These are phyloP conservation scores for Pseudonectria foliicola DNA, from an alignment of 2,329 filamentous ascomycete species.

Conservation along the genomic window DNA sequence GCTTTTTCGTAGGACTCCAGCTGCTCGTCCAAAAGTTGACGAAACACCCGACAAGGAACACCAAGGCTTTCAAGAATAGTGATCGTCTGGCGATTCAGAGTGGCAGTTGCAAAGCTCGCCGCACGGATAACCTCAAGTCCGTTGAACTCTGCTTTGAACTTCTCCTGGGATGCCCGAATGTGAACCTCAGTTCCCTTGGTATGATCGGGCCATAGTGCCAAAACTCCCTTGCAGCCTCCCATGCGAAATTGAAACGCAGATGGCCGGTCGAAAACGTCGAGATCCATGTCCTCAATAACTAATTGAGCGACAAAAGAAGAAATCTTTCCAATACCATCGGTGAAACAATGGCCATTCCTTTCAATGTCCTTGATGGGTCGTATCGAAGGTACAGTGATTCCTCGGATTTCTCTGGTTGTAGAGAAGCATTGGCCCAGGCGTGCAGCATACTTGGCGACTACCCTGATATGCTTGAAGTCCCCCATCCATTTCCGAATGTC, in stretches of 20 bases:
- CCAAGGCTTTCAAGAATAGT: constrained; percentile 74
- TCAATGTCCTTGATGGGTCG: constrained; percentile 64
- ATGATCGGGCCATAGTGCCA: constrained; percentile 62
- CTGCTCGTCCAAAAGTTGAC: constrained; percentile 59
- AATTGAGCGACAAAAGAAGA: constrained; percentile 68
- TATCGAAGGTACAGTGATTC: constrained; percentile 52
- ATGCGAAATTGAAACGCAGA: constrained; percentile 89
- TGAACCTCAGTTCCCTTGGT: constrained; percentile 62
- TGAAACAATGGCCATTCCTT: constrained; percentile 65
- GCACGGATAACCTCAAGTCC: constrained; percentile 79
- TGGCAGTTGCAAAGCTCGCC: constrained; percentile 68
- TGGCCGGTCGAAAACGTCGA: constrained; percentile 53
- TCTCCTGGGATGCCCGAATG: constrained; percentile 78
- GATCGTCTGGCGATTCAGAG: constrained; percentile 86
- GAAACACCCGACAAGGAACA: constrained; percentile 60
- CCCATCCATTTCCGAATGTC: constrained; percentile 85
- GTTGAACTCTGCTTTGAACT: constrained; percentile 67
- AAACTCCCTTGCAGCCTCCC: constrained; percentile 85
- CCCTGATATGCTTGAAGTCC: constrained; percentile 68
- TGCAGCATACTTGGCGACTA: constrained; percentile 84
- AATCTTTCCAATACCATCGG: constrained; percentile 91
- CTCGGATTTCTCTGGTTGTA: constrained; percentile 70
- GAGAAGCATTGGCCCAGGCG: constrained; percentile 93
- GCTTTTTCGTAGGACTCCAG: constrained; percentile 62
- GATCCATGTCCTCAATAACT: constrained; percentile 61